A percentile compares a stretch with the other conserved stretches of the same genome.
Conservation (phyloP, 1,139 yeast genomes). For the Debaryomycetaceae sp. region DNA sequence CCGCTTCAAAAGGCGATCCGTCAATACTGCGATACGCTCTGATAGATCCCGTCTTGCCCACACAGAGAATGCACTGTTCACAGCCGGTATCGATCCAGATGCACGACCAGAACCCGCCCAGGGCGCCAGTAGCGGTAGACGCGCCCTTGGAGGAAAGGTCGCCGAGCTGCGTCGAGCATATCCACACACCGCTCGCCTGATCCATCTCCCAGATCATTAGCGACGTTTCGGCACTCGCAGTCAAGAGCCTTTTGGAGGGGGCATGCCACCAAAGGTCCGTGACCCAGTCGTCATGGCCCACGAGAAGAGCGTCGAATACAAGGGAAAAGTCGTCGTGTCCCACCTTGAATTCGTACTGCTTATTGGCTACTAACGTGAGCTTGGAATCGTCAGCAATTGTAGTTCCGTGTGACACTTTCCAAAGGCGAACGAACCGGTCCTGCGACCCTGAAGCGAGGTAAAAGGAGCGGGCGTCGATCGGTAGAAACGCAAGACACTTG, state of each 20-base stretch:
- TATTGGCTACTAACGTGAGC: constrained; percentile 48
- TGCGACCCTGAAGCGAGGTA: constrained; percentile 81
- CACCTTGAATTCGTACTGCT: constrained; percentile 44
- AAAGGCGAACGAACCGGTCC: constrained; percentile 78
- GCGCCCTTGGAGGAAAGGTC: constrained; percentile 95
- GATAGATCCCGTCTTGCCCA: constrained; percentile 90
- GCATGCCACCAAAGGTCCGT: constrained; percentile 80
- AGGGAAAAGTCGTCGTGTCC: constrained; percentile 34
- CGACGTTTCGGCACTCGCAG: constrained; percentile 91
- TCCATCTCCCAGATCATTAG: constrained; percentile 97
- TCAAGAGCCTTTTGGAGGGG: constrained; percentile 45
- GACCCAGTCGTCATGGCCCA: constrained; percentile 99
- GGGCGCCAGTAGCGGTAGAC: constrained; percentile 94
- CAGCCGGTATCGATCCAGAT: constrained; percentile 53
- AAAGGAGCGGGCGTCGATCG: constrained; percentile 37
- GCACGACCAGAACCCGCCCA: constrained; percentile 95
- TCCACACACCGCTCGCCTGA: constrained; percentile 80
- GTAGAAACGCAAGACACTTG: constrained; percentile 55
- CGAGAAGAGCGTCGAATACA: constrained; percentile 81
- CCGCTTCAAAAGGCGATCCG: constrained; percentile 40
- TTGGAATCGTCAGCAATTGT: constrained; percentile 44
- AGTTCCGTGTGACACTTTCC: constrained; percentile 61
- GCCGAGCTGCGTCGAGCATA: constrained; percentile 71
- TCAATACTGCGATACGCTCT: constrained; percentile 53
- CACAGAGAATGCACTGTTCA: constrained; percentile 51